phyloP scores from a whole-genome alignment of 257 asterid genomes.

The Osmanthus fragrans region DNA sequence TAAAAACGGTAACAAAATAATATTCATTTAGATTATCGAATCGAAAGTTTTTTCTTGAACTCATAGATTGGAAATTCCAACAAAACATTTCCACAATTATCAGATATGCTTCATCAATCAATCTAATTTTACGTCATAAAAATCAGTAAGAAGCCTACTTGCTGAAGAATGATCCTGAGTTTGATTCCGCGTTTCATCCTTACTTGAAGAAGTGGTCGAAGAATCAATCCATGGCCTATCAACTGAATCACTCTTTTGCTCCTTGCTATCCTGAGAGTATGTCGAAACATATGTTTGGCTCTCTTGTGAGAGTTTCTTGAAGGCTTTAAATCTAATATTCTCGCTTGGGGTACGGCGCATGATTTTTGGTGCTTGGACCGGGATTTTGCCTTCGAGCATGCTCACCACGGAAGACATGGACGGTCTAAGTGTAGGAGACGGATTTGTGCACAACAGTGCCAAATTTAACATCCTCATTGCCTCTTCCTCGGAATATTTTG shows the following conservation, averaged over 20 bases:
- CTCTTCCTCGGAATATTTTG: conserved; percentile 53
- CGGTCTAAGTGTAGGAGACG: conserved; percentile 81
- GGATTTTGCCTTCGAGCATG: conserved; percentile 80
- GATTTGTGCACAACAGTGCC: conserved; percentile 69
- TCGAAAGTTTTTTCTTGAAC: background rate
- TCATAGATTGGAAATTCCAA: background rate
- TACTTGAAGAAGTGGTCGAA: conserved; percentile 44
- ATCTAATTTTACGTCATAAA: conserved; percentile 19
- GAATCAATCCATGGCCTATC: conserved; percentile 81
- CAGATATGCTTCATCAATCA: conserved; percentile 10
- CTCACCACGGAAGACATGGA: conserved; percentile 76
- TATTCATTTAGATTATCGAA: no score
- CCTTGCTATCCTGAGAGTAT: conserved; percentile 46
- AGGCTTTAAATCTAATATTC: conserved; percentile 64
- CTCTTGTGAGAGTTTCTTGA: conserved; percentile 65
- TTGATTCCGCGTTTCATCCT: conserved; percentile 31
- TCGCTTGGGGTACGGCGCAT: conserved; percentile 43
- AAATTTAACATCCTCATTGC: conserved; percentile 66
- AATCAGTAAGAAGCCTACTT: conserved; percentile 42
- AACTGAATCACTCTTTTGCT: conserved; percentile 46
- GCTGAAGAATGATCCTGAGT: conserved; percentile 34
- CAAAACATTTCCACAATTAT: background rate
- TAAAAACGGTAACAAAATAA: background rate
- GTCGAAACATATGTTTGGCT: conserved; percentile 54
- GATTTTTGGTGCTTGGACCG: conserved; percentile 73